These are phyloP conservation scores for Populus tremula DNA, from an alignment of 345 rosid genomes.

Conservation along the genomic window DNA sequence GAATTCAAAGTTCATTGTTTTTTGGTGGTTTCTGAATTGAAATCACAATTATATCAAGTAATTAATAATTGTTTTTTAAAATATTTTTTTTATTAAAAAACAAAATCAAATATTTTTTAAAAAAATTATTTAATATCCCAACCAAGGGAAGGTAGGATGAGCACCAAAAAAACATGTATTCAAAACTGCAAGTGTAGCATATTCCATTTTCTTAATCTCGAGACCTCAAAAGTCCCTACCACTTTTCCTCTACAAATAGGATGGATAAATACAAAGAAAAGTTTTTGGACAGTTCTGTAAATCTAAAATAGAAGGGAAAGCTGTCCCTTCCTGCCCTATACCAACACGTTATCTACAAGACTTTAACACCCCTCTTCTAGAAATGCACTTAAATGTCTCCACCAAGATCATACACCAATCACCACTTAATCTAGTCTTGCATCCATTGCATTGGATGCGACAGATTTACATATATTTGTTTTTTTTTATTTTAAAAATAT, in stretches of 20 bases:
- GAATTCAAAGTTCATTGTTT: background rate
- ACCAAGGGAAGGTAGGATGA: background rate
- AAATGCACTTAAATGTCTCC: background rate
- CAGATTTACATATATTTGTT: background rate
- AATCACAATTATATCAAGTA: background rate
- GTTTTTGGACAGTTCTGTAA: background rate
- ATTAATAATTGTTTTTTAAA: too few relatives aligned
- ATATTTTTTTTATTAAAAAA: too few relatives aligned
- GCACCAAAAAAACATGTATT: background rate
- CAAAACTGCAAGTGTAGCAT: too few relatives aligned
- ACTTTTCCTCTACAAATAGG: background rate
- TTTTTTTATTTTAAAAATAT: too few relatives aligned
- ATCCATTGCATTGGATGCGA: background rate
- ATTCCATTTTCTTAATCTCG: too few relatives aligned
- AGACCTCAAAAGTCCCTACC: background rate
- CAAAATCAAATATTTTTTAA: too few relatives aligned
- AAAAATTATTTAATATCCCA: background rate
- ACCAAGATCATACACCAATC: background rate
- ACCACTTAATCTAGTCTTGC: background rate
- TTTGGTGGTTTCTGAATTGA: background rate
- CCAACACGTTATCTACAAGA: too few relatives aligned
- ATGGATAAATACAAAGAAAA: background rate
- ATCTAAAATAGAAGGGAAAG: too few relatives aligned
- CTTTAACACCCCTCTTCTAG: background rate
- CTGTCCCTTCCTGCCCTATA: too few relatives aligned